phyloP scores from a whole-genome alignment of 2,329 filamentous ascomycete genomes.

The Cladosporium sp. region DNA sequence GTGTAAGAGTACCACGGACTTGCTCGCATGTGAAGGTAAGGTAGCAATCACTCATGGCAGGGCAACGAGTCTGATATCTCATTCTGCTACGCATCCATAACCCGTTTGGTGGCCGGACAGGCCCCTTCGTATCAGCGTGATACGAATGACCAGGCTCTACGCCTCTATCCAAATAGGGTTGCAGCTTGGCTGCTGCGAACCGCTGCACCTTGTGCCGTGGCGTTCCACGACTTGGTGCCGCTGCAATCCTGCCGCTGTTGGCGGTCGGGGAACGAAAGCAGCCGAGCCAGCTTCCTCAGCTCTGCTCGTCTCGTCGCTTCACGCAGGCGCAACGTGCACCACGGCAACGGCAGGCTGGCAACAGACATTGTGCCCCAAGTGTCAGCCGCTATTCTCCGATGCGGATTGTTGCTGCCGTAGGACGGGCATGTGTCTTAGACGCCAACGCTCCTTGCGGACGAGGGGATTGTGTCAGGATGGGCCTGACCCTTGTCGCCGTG shows the following conservation, averaged over 20 bases:
- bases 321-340: conserved; percentile 1
- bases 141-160: conserved; percentile 5
- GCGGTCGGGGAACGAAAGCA: not conserved
- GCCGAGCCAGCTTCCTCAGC: not conserved
- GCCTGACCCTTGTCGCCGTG: not conserved
- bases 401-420: conserved; percentile 2
- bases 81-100: not conserved
- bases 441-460: conserved; percentile 5
- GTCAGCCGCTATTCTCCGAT: conserved; percentile 13
- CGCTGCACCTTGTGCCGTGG: conserved; percentile 7
- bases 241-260: conserved; percentile 1
- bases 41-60: not conserved
- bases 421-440: conserved; percentile 6
- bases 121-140: conserved; percentile 5
- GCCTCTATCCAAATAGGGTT: conserved; percentile 8
- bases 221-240: conserved; percentile 10
- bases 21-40: conserved; percentile 9
- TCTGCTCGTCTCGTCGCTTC: not conserved
- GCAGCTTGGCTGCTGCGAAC: conserved; percentile 13
- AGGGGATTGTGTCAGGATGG: not conserved
- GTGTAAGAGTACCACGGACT: not conserved
- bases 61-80: not conserved
- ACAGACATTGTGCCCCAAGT: conserved; percentile 5
- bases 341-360: not conserved
- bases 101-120: not conserved